Evolutionary conservation across 2,329 filamentous ascomycete species (phyloP).

Genomic region (Fusarium sp.): DNA sequence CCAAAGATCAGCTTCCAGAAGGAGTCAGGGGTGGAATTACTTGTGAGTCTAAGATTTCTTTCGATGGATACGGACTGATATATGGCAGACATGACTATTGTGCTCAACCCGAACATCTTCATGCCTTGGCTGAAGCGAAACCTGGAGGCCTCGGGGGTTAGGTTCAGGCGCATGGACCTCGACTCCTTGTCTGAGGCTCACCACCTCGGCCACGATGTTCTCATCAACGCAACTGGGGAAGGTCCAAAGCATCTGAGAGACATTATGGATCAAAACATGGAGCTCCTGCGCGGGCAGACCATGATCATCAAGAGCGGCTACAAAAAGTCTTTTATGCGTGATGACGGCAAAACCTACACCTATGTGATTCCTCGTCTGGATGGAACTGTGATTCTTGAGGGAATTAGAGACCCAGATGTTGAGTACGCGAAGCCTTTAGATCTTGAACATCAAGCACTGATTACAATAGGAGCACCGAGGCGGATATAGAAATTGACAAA

Average conservation of each 20-base stretch:
- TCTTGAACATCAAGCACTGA: not conserved
- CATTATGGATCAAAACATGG: not conserved
- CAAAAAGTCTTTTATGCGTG: slow-evolving; percentile 1
- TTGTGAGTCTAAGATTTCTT: not conserved
- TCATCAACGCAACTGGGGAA: slow-evolving; percentile 21
- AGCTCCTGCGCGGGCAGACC: not conserved
- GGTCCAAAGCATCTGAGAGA: slow-evolving; percentile 3
- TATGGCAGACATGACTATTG: slow-evolving; percentile 1
- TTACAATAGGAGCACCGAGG: not conserved
- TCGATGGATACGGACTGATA: not conserved
- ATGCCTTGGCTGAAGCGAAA: slow-evolving; percentile 13
- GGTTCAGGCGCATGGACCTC: slow-evolving; percentile 15
- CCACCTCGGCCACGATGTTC: slow-evolving; percentile 24
- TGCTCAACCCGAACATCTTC: slow-evolving; percentile 13
- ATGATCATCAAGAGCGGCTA: slow-evolving; percentile 10
- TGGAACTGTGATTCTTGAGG: slow-evolving; percentile 3
- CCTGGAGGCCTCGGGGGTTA: slow-evolving; percentile 16
- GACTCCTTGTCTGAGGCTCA: slow-evolving; percentile 9
- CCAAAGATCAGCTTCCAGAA: not conserved
- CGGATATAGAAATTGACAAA: not conserved
- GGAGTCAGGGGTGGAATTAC: slow-evolving; percentile 1
- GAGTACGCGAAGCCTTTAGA: not conserved
- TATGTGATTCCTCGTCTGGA: slow-evolving; percentile 7
- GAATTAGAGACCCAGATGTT: not conserved
- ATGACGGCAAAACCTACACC: slow-evolving; percentile 3